Evolutionary conservation across 106 monocot genomes (phyloP).

Genomic region (Agapanthus africanus): DNA sequence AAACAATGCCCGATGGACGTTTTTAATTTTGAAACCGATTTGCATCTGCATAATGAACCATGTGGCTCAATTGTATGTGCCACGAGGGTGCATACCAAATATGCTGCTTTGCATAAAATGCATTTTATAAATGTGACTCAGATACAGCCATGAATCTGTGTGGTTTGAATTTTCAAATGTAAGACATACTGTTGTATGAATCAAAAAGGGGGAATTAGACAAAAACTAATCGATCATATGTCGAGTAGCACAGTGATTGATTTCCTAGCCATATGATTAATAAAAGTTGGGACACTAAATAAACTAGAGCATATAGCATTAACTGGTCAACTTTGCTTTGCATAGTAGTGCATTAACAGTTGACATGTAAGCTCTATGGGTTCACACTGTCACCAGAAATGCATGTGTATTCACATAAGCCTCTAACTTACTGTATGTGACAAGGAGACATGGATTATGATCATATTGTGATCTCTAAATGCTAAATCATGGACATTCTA

Average conservation of each 20-base stretch:
- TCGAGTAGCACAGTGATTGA: not conserved
- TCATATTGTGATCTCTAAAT: no score
- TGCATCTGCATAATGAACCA: no score
- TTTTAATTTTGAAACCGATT: no score
- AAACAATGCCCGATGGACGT: no score
- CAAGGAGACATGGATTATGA: no score
- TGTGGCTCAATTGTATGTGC: no score
- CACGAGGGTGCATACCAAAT: no score
- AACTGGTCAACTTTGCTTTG: not conserved
- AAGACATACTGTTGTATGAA: not conserved
- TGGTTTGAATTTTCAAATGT: not conserved
- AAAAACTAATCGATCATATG: not conserved
- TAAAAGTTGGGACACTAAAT: not conserved
- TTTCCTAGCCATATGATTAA: not conserved
- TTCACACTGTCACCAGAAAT: not conserved
- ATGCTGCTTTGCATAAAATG: no score
- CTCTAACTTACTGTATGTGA: not conserved
- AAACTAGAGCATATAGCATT: not conserved
- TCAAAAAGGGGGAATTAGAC: not conserved
- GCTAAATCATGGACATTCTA: slow-evolving; percentile 3
- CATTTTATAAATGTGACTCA: no score
- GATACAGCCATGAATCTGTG: no score
- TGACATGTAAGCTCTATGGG: not conserved
- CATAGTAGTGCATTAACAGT: not conserved
- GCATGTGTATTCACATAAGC: not conserved